A percentile compares a stretch with the other conserved stretches of the same genome.
These are phyloP conservation scores for Cydonia oblonga DNA, from an alignment of 331 rosid genomes.

Conservation along the genomic window DNA sequence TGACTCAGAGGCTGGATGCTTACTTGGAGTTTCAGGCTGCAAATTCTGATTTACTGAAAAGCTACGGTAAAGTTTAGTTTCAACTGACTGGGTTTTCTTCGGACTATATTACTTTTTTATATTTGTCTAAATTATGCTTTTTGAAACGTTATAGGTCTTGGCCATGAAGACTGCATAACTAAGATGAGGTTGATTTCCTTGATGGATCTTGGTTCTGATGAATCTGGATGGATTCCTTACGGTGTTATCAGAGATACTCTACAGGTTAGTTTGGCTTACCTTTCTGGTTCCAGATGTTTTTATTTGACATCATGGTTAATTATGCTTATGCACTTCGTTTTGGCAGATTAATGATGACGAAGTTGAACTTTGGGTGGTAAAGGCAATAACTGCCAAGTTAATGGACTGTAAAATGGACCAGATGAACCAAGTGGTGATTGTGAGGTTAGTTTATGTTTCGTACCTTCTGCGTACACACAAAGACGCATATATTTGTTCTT, in stretches of 20 bases:
- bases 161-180: slow-evolving; percentile 69
- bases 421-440: slow-evolving; percentile 78
- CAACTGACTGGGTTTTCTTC: not conserved
- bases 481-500: not conserved
- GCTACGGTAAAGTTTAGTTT: slow-evolving; percentile 42
- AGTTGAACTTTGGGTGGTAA: slow-evolving; percentile 81
- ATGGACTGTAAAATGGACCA: slow-evolving; percentile 91
- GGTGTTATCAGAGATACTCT: slow-evolving; percentile 62
- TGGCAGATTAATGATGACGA: slow-evolving; percentile 70
- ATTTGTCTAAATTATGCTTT: slow-evolving; percentile 6
- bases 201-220: slow-evolving; percentile 76
- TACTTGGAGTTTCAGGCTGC: slow-evolving; percentile 70
- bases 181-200: slow-evolving; percentile 83
- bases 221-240: slow-evolving; percentile 62
- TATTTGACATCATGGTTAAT: not conserved
- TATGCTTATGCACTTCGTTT: not conserved
- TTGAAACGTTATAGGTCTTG: slow-evolving; percentile 45
- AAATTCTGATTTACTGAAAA: slow-evolving; percentile 56
- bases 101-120: not conserved
- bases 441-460: slow-evolving; percentile 38
- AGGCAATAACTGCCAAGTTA: slow-evolving; percentile 73
- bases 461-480: not conserved
- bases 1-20: slow-evolving; percentile 75
- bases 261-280: slow-evolving; percentile 28
- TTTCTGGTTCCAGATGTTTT: not conserved